Percentiles rank a stretch among this genome's conserved stretches.
Evolutionary conservation across 2,329 filamentous ascomycete species (phyloP).

Genomic region (Colletotrichum camelliae): DNA sequence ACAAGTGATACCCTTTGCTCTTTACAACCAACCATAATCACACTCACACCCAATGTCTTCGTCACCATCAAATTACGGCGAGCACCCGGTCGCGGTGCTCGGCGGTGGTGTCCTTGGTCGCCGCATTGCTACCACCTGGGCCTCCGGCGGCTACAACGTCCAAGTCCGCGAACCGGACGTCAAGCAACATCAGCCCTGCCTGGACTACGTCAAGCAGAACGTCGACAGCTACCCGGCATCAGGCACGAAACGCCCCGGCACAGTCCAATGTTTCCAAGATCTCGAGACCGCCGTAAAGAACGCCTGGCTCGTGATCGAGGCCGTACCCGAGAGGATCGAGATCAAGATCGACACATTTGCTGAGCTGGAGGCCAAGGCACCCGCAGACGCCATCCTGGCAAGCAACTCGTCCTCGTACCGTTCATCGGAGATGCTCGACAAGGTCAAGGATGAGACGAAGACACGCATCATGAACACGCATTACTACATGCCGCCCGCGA

Average conservation of each 20-base stretch:
- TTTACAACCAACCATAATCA: not conserved
- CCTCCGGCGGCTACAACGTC: constrained; percentile 46
- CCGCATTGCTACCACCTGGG: constrained; percentile 45
- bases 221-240: constrained; percentile 31
- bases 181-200: constrained; percentile 38
- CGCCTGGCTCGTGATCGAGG: constrained; percentile 61
- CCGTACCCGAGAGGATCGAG: constrained; percentile 53
- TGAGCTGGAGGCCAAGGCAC: constrained; percentile 47
- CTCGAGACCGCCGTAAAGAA: constrained; percentile 44
- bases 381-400: constrained; percentile 51
- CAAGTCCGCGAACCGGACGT: constrained; percentile 45
- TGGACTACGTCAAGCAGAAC: constrained; percentile 44
- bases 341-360: constrained; percentile 54
- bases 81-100: constrained; percentile 40
- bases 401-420: constrained; percentile 60
- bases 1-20: not conserved
- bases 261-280: constrained; percentile 36
- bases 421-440: constrained; percentile 50
- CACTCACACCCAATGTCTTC: constrained; percentile 20
- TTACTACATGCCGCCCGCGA: constrained; percentile 54
- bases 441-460: constrained; percentile 41
- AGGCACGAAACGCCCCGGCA: constrained; percentile 26
- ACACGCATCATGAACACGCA: constrained; percentile 53
- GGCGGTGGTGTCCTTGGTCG: constrained; percentile 49
- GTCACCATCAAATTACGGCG: constrained; percentile 23